A percentile compares a stretch with the other conserved stretches of the same genome.
Conservation (phyloP, 352 stramenopile species). For the Pythium aphanidermatum region DNA sequence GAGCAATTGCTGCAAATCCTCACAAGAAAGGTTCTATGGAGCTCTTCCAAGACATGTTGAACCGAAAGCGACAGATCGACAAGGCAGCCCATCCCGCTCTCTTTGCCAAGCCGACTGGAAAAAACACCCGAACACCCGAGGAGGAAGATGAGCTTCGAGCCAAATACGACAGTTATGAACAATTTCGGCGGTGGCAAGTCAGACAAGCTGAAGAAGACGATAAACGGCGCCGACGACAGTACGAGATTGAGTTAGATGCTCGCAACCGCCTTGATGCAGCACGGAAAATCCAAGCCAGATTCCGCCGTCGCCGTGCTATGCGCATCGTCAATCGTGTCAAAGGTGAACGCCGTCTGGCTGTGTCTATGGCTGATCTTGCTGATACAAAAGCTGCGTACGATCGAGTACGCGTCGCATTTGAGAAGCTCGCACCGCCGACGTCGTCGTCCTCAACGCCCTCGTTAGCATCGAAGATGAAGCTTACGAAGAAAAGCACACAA, state of each 20-base stretch:
- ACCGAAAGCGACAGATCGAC: conserved; percentile 36
- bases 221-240: conserved; percentile 15
- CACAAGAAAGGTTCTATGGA: conserved; percentile 56
- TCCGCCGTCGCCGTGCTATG: conserved; percentile 45
- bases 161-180: conserved; percentile 54
- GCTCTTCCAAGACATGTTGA: conserved; percentile 75
- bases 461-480: conserved; percentile 13
- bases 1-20: conserved; percentile 52
- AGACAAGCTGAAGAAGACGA: conserved; percentile 53
- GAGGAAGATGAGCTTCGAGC: conserved; percentile 30
- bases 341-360: conserved; percentile 38
- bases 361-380: conserved; percentile 37
- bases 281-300: conserved; percentile 60
- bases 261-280: conserved; percentile 28
- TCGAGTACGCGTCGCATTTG: conserved; percentile 32
- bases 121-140: conserved; percentile 3
- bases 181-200: conserved; percentile 66
- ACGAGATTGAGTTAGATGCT: conserved; percentile 24
- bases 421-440: conserved; percentile 13
- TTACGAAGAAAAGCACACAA: conserved; percentile 23
- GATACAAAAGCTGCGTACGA: conserved; percentile 49
- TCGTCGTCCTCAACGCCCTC: too few species aligned
- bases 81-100: conserved; percentile 15
- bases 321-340: conserved; percentile 41
- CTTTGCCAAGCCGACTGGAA: conserved; percentile 20